Conservation (phyloP, 129 eudicot species). For the Solidago caesia region DNA sequence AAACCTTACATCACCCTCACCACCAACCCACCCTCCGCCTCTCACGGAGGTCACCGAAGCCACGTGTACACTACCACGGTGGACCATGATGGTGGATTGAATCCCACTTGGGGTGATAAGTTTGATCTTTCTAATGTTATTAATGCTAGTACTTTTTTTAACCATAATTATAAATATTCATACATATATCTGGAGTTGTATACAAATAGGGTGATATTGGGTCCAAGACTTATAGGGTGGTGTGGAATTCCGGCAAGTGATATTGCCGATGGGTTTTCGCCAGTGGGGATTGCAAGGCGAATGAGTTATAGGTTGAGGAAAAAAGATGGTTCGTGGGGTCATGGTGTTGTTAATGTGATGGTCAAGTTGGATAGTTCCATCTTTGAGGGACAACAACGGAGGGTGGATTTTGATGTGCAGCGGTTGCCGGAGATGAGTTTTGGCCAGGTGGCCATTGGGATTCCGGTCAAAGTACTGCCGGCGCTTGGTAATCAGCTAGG, state of each 20-base stretch:
- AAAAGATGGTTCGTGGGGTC: slow-evolving; percentile 57
- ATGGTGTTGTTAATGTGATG: slow-evolving; percentile 54
- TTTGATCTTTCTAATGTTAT: slow-evolving; percentile 38
- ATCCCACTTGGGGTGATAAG: slow-evolving; percentile 71
- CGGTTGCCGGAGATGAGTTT: slow-evolving; percentile 22
- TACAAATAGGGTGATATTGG: slow-evolving; percentile 39
- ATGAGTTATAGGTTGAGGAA: slow-evolving; percentile 59
- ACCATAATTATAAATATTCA: slow-evolving; percentile 12
- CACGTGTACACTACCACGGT: slow-evolving; percentile 51
- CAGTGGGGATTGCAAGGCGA: slow-evolving; percentile 35
- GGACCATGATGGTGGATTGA: slow-evolving; percentile 48
- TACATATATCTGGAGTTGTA: slow-evolving; percentile 47
- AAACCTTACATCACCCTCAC: slow-evolving; percentile 52
- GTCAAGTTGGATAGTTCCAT: slow-evolving; percentile 37
- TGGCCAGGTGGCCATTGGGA: slow-evolving; percentile 39
- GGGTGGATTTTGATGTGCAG: not conserved
- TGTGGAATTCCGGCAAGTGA: slow-evolving; percentile 52
- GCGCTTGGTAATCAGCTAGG: slow-evolving; percentile 6
- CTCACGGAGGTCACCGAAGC: slow-evolving; percentile 3
- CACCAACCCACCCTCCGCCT: slow-evolving; percentile 34
- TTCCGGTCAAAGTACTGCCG: slow-evolving; percentile 36
- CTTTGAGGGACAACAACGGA: slow-evolving; percentile 9
- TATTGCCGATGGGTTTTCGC: slow-evolving; percentile 38
- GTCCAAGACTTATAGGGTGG: slow-evolving; percentile 53
- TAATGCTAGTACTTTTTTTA: slow-evolving; percentile 31